Percentiles rank a stretch among this genome's conserved stretches.
phyloP scores from a whole-genome alignment of 192 early-diverging fungal species.

The Diversispora epigaea region DNA sequence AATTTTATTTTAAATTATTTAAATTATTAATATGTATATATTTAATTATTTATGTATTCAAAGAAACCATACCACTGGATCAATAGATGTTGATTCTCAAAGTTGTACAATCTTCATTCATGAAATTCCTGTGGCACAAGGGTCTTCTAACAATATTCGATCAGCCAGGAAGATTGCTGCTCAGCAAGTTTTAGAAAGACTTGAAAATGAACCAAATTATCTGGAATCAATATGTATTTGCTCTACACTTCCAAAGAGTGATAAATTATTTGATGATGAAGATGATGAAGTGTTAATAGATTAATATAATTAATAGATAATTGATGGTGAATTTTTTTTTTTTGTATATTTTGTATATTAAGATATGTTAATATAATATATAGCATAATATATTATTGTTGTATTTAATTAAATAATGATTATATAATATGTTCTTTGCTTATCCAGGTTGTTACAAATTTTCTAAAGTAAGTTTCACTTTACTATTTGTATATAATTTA shows the following conservation, averaged over 20 bases:
- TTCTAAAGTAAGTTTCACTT: no score
- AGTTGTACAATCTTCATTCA: constrained; percentile 48
- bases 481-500: no score
- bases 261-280: constrained; percentile 11
- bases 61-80: constrained; percentile 39
- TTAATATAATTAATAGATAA: constrained; percentile 3
- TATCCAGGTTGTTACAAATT: no score
- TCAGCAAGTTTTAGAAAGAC: constrained; percentile 28
- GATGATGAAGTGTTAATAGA: constrained; percentile 27
- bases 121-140: constrained; percentile 35
- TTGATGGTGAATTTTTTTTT: not conserved
- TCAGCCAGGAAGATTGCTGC: constrained; percentile 46
- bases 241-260: not conserved
- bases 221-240: constrained; percentile 42
- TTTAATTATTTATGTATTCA: not conserved
- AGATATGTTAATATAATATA: no score
- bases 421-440: no score
- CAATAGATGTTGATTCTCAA: constrained; percentile 29
- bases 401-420: no score
- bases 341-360: no score
- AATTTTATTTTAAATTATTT: not conserved
- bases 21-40: constrained; percentile 6
- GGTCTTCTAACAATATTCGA: constrained; percentile 40
- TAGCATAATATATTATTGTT: no score
- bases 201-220: constrained; percentile 36